phyloP scores from a whole-genome alignment of 805 yeast genomes.

The Candida railenensis region DNA sequence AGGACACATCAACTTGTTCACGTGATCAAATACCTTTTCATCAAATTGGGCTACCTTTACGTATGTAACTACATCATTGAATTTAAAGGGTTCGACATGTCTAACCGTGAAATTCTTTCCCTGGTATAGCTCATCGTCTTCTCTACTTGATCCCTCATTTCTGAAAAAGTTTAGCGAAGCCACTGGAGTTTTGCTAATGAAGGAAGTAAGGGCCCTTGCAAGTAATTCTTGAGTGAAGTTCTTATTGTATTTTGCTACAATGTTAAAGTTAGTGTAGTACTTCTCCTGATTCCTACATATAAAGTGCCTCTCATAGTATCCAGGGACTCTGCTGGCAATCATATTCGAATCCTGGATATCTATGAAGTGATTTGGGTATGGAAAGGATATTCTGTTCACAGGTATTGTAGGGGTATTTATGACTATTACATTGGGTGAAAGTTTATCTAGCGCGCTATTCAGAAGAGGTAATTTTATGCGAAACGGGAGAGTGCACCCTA shows the following conservation, averaged over 20 bases:
- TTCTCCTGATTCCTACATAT: constrained; percentile 19
- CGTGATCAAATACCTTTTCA: constrained; percentile 10
- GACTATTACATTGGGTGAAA: background rate
- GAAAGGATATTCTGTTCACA: too few relatives aligned
- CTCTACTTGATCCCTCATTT: constrained; percentile 3
- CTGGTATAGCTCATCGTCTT: constrained; percentile 6
- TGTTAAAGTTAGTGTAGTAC: constrained; percentile 22
- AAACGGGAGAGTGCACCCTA: too few relatives aligned
- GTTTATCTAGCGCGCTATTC: background rate
- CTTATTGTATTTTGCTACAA: constrained; percentile 19
- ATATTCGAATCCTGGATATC: background rate
- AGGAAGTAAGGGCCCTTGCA: constrained; percentile 15
- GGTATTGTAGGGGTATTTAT: too few relatives aligned
- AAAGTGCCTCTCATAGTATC: constrained; percentile 22
- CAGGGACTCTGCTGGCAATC: constrained; percentile 10
- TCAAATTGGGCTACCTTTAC: constrained; percentile 10
- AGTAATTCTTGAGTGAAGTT: constrained; percentile 12
- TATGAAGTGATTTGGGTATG: background rate
- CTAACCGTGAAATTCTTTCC: constrained; percentile 14
- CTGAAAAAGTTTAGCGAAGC: constrained; percentile 19
- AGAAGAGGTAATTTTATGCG: background rate
- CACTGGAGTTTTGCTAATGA: constrained; percentile 15
- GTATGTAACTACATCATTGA: constrained; percentile 20
- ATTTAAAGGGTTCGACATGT: constrained; percentile 16
- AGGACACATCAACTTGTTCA: constrained; percentile 12